A percentile compares a stretch with the other conserved stretches of the same genome.
Evolutionary conservation across 305 asterid genomes (phyloP).

Genomic region (Petunia hybrid): DNA sequence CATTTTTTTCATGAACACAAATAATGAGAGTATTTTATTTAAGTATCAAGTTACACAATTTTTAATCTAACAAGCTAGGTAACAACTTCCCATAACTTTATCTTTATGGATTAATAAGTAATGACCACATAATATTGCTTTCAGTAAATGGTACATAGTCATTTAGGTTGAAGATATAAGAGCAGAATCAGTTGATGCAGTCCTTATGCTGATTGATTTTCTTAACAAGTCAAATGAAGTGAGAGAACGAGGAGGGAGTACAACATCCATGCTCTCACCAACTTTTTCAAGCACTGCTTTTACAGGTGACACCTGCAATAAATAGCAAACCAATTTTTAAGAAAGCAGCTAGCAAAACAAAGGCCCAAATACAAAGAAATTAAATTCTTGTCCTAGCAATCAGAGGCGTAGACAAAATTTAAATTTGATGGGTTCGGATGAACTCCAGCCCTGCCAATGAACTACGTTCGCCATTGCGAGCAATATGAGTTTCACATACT

Average conservation of each 20-base stretch:
- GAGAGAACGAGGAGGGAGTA: conserved; percentile 63
- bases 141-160: background rate
- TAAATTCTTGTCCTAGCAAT: background rate
- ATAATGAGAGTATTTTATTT: no score
- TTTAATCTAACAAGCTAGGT: no score
- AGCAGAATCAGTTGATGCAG: conserved; percentile 34
- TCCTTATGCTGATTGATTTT: conserved; percentile 39
- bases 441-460: no score
- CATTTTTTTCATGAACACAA: no score
- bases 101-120: conserved; percentile 5
- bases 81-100: no score
- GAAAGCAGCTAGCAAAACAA: conserved; percentile 8
- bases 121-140: background rate
- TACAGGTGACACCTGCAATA: conserved; percentile 72
- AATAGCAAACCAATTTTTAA: background rate
- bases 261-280: conserved; percentile 60
- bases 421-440: no score
- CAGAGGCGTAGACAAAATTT: no score
- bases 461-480: no score
- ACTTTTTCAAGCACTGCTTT: conserved; percentile 45
- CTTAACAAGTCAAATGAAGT: conserved; percentile 62
- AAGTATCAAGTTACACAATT: no score
- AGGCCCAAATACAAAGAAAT: no score
- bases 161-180: conserved; percentile 36
- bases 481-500: background rate